Conservation (phyloP, 2,329 filamentous ascomycete genomes). For the Neospermospora avenae region DNA sequence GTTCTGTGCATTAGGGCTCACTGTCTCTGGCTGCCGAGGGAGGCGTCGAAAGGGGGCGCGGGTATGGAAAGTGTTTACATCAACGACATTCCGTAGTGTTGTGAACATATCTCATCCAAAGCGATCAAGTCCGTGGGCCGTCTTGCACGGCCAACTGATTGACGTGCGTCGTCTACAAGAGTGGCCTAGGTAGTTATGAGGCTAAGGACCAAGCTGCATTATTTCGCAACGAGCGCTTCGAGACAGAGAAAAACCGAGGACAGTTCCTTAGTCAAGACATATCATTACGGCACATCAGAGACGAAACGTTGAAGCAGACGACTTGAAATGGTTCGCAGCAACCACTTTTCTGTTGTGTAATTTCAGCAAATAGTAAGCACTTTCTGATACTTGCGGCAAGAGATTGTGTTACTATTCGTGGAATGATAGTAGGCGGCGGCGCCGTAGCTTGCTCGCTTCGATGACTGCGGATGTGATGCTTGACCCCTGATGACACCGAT, state of each 20-base stretch:
- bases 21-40: neutral
- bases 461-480: neutral
- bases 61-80: neutral
- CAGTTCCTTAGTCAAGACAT: neutral
- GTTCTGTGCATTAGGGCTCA: constrained; percentile 4
- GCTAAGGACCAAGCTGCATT: neutral
- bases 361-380: neutral
- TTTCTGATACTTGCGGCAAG: neutral
- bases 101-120: neutral
- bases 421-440: neutral
- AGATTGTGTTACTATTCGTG: neutral
- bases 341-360: neutral
- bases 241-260: neutral
- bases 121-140: neutral
- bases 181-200: neutral
- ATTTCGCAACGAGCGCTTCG: neutral
- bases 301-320: neutral
- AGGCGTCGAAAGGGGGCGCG: neutral
- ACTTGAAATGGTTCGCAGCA: neutral
- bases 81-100: neutral
- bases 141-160: neutral
- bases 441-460: neutral
- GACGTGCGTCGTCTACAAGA: neutral
- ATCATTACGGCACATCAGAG: neutral
- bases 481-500: too few species aligned